Base-by-base conservation (phyloP, 208 protist species). In the Crithidia expoeki region DNA sequence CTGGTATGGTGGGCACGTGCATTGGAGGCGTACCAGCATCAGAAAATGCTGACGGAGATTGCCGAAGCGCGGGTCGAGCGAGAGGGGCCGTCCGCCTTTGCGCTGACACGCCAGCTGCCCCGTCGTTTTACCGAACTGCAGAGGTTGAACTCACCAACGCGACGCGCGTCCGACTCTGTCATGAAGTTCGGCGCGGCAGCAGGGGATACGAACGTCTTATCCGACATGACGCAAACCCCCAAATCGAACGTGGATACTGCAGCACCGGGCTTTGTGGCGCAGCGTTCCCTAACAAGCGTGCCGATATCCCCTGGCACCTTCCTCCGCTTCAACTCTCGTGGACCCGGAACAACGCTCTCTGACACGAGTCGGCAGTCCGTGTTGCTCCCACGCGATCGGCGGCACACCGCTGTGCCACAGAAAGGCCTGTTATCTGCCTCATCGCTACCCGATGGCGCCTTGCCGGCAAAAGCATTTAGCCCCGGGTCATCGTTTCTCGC, bases 21-120 rank as follows among this genome's bases (percentile, higher is more conserved):
- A 10, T 40, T 79, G 44, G 60, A 74, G 38, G 80, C 85, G 44
- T 77, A 81, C 38, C 50, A 66, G 40, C 80, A 89, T 32, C 74
- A 85, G 58, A 69, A 79, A 47, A 32, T 79, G 21, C 42, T 83
- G 12, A 77, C 71, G 27, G 69, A 75, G 25, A 68, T 74, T 6
- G 65, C 83, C 34, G 55, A 74, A 55, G 68, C 65, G 0, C 76
- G 78, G 30, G 57, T 67, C 2, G 57, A 36, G 2, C 67, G 76
- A 0, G 30, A 63, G 4, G 51, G 52, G 25, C 52, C 28, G 1
- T 51, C 83, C 1, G 56, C 74, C 1, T 55, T 52, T 30, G 57
- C 67, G 40, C 61, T 69, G 4, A 68, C 69, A 19, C 53, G 52
- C 38, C 55, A 14, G 55, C 49, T 70, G 64, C 47, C 75, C n/a